Evolutionary conservation across 345 rosid species (phyloP).

Genomic region (Eucalyptus erythrocorys): DNA sequence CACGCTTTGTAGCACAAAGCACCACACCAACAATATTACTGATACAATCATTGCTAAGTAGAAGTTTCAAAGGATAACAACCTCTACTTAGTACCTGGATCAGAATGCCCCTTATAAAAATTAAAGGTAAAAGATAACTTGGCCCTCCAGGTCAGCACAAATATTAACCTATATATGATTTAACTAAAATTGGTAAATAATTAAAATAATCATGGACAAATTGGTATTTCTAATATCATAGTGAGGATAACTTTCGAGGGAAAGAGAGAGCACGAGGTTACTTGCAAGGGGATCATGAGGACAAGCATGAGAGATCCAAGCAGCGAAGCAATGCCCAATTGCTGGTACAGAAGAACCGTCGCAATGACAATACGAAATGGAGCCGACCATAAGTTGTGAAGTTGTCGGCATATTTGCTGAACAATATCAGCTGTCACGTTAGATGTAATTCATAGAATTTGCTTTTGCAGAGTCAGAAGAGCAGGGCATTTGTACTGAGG

Average conservation of each 20-base stretch:
- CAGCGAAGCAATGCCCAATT: conserved; percentile 83
- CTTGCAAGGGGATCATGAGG: conserved; percentile 80
- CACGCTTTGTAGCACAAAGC: not conserved
- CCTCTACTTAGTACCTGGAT: not conserved
- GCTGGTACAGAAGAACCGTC: conserved; percentile 82
- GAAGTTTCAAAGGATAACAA: not conserved
- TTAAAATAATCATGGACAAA: not conserved
- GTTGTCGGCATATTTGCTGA: conserved; percentile 80
- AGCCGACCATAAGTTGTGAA: conserved; percentile 91
- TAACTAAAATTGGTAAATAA: not conserved
- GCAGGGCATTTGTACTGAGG: not conserved
- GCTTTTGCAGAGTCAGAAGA: not conserved
- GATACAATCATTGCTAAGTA: not conserved
- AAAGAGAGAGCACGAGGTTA: not conserved
- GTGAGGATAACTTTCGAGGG: not conserved
- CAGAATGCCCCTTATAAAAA: not conserved
- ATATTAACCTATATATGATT: not conserved
- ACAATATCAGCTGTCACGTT: not conserved
- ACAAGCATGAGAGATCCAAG: conserved; percentile 72
- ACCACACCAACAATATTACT: not conserved
- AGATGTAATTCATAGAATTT: not conserved
- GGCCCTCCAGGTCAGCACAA: not conserved
- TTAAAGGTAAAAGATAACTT: not conserved
- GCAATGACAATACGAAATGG: conserved; percentile 80
- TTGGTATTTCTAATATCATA: not conserved